phyloP scores from a whole-genome alignment of 2,329 filamentous ascomycete species.

The Metarhizium humberi region DNA sequence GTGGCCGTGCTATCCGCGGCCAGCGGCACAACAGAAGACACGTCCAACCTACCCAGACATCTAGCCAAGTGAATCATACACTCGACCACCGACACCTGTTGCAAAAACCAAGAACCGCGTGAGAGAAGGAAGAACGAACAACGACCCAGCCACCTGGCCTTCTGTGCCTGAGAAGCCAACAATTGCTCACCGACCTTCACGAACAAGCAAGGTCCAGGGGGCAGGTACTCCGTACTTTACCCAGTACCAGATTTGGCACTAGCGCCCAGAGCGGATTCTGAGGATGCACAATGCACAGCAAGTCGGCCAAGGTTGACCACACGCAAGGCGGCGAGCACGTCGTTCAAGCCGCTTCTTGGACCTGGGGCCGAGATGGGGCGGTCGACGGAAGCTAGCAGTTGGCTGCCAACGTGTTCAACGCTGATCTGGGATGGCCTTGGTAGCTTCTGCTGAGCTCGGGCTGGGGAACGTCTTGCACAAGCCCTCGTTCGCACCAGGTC shows the following conservation, averaged over 20 bases:
- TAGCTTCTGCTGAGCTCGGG: neutral
- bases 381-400: neutral
- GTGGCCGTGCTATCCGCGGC: slow-evolving; percentile 1
- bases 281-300: neutral
- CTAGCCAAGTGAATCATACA: neutral
- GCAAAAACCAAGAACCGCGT: neutral
- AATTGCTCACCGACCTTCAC: slow-evolving; percentile 5
- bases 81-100: neutral
- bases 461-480: neutral
- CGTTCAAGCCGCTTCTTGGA: neutral
- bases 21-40: neutral
- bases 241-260: slow-evolving; percentile 3
- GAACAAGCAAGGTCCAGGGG: neutral
- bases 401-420: neutral
- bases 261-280: slow-evolving; percentile 2
- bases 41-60: slow-evolving; percentile 2
- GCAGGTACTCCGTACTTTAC: neutral
- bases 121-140: neutral
- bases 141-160: slow-evolving; percentile 1
- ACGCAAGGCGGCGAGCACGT: neutral
- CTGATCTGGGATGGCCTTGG: neutral
- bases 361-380: neutral
- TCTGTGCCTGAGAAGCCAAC: neutral
- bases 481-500: neutral
- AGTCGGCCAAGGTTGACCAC: neutral